Evolutionary conservation across 345 rosid species (phyloP).

Genomic region (Cardamine resedifolia): DNA sequence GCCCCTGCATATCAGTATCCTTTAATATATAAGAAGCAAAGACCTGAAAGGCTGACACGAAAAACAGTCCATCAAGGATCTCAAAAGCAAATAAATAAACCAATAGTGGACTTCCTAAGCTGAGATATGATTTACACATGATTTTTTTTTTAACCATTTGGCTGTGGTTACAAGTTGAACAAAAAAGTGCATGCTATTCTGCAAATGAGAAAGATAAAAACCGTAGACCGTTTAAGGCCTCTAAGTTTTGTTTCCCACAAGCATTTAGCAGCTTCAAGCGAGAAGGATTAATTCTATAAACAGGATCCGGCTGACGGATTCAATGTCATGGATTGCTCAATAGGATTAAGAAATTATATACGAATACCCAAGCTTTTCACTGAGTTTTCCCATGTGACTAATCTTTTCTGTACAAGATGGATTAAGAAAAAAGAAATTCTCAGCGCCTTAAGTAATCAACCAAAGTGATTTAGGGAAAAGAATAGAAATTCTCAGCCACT

Average conservation of each 20-base stretch:
- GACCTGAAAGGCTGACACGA: slow-evolving; percentile 51
- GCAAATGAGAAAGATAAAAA: slow-evolving; percentile 6
- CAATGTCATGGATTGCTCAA: slow-evolving; percentile 72
- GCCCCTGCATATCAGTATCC: no score
- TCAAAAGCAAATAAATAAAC: slow-evolving; percentile 9
- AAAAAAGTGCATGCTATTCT: slow-evolving; percentile 1
- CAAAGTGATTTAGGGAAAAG: slow-evolving; percentile 11
- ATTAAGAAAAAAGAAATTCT: neutral
- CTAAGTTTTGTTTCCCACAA: slow-evolving; percentile 63
- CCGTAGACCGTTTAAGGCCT: slow-evolving; percentile 47
- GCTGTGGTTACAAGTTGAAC: slow-evolving; percentile 6
- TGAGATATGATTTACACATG: slow-evolving; percentile 4
- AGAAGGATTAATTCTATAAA: slow-evolving; percentile 96
- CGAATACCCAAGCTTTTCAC: slow-evolving; percentile 81
- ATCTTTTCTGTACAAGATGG: slow-evolving; percentile 62
- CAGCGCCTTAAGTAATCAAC: slow-evolving; percentile 12
- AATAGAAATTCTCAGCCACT: neutral
- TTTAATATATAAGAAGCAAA: slow-evolving; percentile 61
- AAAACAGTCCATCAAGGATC: slow-evolving; percentile 19
- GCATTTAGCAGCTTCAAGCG: slow-evolving; percentile 79
- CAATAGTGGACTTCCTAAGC: slow-evolving; percentile 13
- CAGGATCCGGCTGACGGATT: slow-evolving; percentile 90
- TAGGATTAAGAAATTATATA: slow-evolving; percentile 63
- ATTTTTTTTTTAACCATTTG: slow-evolving; percentile 2
- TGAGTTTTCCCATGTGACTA: slow-evolving; percentile 98